phyloP scores from a whole-genome alignment of 441 rosid genomes.

The Populus hybrid region DNA sequence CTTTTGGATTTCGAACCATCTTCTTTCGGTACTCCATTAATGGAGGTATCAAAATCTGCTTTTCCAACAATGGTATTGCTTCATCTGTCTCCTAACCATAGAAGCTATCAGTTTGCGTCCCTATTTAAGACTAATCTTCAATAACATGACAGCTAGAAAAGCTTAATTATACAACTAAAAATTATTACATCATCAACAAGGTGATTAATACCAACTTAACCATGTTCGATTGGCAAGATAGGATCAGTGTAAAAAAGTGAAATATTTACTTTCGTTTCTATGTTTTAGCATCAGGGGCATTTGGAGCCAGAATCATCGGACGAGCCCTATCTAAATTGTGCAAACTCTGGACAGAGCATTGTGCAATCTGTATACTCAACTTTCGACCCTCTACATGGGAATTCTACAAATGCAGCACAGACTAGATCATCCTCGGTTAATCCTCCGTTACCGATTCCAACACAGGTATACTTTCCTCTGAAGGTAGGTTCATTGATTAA shows the following conservation, averaged over 20 bases:
- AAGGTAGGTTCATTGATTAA: not conserved
- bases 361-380: not conserved
- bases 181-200: too few species aligned
- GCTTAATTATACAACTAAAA: too few species aligned
- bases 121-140: not conserved
- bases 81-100: not conserved
- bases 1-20: not conserved
- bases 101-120: not conserved
- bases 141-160: too few species aligned
- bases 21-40: not conserved
- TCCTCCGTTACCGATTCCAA: not conserved
- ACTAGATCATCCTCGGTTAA: not conserved
- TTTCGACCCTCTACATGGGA: not conserved
- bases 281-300: too few species aligned
- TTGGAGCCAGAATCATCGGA: too few species aligned
- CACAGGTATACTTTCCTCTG: not conserved
- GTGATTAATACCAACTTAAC: too few species aligned
- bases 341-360: not conserved
- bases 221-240: too few species aligned
- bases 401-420: not conserved
- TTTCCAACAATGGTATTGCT: not conserved
- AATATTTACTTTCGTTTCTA: too few species aligned
- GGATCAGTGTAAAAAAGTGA: too few species aligned
- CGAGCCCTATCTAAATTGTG: too few species aligned
- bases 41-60: not conserved